phyloP scores from a whole-genome alignment of 768 basidiomycete genomes.

The Mycena filopes region DNA sequence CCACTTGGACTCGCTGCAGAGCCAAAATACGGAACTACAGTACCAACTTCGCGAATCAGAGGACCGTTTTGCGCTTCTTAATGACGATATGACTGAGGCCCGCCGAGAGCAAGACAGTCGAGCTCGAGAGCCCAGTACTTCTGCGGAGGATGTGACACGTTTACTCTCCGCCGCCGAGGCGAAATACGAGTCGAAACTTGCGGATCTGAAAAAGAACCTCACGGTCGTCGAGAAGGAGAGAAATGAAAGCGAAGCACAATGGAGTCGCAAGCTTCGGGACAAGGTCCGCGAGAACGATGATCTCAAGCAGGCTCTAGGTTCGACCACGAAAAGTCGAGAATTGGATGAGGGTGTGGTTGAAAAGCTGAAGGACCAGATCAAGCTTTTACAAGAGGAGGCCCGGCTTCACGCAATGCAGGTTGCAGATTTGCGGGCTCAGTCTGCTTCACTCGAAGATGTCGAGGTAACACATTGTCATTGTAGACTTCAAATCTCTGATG shows the following conservation, averaged over 20 bases:
- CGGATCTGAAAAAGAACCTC: conserved; percentile 76
- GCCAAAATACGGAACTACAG: conserved; percentile 84
- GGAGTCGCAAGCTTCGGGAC: conserved; percentile 86
- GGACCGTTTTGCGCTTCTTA: conserved; percentile 76
- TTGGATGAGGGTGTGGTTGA: conserved; percentile 63
- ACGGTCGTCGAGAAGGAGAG: conserved; percentile 81
- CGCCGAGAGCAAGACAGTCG: conserved; percentile 66
- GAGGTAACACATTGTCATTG: conserved; percentile 62
- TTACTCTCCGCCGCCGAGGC: conserved; percentile 78
- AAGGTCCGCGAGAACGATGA: conserved; percentile 83
- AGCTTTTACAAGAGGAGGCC: conserved; percentile 59
- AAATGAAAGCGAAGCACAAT: conserved; percentile 87
- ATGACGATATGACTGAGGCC: conserved; percentile 75
- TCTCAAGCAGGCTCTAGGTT: conserved; percentile 67
- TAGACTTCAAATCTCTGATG: conserved; percentile 4
- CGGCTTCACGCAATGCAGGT: conserved; percentile 61
- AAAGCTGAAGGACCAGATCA: conserved; percentile 66
- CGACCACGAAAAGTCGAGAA: conserved; percentile 68
- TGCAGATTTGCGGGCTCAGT: conserved; percentile 62
- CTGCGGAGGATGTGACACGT: conserved; percentile 76
- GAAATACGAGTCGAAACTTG: conserved; percentile 80
- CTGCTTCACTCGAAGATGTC: conserved; percentile 61
- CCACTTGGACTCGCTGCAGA: conserved; percentile 78
- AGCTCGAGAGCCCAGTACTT: conserved; percentile 54
- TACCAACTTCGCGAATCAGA: conserved; percentile 86